phyloP scores from a whole-genome alignment of 192 early-diverging fungal genomes.

The Martensiomyces pterosporus region DNA sequence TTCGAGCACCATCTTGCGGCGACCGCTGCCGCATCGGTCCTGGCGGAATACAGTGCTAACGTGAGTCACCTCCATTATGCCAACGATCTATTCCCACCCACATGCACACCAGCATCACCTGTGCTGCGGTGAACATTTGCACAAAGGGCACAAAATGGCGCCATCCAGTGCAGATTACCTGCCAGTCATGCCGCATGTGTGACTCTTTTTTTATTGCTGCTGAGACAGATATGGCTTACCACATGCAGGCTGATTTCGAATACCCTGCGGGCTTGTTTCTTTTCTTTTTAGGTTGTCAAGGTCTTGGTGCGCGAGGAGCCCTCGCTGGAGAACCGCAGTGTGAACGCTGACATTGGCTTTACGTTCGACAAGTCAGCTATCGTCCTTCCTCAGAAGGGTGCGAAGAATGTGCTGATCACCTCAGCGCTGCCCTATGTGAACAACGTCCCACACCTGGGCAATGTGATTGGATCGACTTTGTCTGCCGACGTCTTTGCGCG shows the following conservation, averaged over 20 bases:
- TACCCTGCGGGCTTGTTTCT: background rate
- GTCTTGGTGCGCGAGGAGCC: constrained; percentile 46
- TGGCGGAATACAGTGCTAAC: constrained; percentile 29
- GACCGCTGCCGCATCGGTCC: constrained; percentile 17
- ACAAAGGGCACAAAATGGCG: too few relatives aligned
- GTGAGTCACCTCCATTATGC: constrained; percentile 30
- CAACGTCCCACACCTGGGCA: constrained; percentile 98
- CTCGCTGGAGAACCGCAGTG: constrained; percentile 41
- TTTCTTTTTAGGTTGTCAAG: constrained; percentile 26
- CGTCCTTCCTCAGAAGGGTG: constrained; percentile 32
- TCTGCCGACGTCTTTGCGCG: constrained; percentile 96
- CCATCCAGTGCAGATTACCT: constrained; percentile 6
- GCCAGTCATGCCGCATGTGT: background rate
- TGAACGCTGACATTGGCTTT: constrained; percentile 26
- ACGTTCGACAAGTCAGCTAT: constrained; percentile 20
- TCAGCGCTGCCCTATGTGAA: constrained; percentile 97
- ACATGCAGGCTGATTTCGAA: background rate
- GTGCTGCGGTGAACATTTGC: too few relatives aligned
- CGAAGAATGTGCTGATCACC: constrained; percentile 91
- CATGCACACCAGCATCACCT: background rate
- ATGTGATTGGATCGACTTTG: constrained; percentile 97
- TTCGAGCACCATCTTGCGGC: constrained; percentile 13
- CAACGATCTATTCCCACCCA: background rate
- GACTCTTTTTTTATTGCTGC: background rate
- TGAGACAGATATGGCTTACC: background rate